Percentiles rank a stretch among this genome's conserved stretches.
Conservation (phyloP, 169 alveolate species). For the Plasmodium vinckei region DNA sequence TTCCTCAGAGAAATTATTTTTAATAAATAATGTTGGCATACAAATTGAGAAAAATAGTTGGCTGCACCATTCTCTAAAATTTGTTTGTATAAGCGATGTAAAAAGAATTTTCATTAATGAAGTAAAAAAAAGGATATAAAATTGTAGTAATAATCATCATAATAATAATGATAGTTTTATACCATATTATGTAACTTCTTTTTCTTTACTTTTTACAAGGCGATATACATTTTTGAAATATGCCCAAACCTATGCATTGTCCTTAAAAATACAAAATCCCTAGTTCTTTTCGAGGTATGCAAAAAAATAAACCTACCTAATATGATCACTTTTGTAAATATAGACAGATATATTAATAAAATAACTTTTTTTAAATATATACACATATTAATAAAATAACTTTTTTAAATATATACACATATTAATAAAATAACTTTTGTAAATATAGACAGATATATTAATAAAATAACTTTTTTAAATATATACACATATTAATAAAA, state of each 20-base stretch:
- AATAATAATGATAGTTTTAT: neutral
- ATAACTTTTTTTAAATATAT: slow-evolving; percentile 3
- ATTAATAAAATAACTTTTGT: neutral
- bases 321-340: neutral
- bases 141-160: neutral
- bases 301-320: neutral
- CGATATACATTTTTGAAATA: slow-evolving; percentile 60
- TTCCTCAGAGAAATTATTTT: slow-evolving; percentile 48
- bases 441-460: neutral
- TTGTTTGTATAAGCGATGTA: slow-evolving; percentile 46
- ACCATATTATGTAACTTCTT: neutral
- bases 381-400: neutral
- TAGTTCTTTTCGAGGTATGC: slow-evolving; percentile 59
- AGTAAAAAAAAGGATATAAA: neutral
- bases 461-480: neutral
- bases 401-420: neutral
- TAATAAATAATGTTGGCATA: slow-evolving; percentile 51
- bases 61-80: slow-evolving; percentile 26
- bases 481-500: neutral
- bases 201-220: slow-evolving; percentile 41
- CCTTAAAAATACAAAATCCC: slow-evolving; percentile 21
- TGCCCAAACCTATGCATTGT: slow-evolving; percentile 55
- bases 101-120: slow-evolving; percentile 49
- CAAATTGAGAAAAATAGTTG: slow-evolving; percentile 48
- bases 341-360: neutral